These are phyloP conservation scores for Cyclotella kingstonii DNA, from an alignment of 108 stramenopile species.

Conservation along the genomic window DNA sequence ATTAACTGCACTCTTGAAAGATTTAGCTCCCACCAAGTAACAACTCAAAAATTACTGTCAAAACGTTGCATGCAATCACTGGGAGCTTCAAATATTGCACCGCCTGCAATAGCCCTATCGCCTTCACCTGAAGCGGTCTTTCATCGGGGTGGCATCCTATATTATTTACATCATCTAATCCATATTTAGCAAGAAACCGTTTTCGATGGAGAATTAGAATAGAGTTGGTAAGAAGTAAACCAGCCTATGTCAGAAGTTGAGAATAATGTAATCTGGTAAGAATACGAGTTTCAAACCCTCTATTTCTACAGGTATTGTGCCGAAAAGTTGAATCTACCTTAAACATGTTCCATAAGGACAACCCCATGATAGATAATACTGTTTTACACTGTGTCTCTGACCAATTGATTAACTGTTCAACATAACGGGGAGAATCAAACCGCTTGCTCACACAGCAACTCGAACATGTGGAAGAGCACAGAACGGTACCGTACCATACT, in stretches of 20 bases:
- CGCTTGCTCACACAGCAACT: background rate
- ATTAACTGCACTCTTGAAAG: background rate
- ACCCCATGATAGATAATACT: conserved; percentile 52
- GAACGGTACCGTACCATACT: too few relatives aligned
- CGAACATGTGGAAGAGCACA: too few relatives aligned
- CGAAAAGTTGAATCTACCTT: conserved; percentile 55
- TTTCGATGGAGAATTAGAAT: conserved; percentile 72
- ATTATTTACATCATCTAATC: conserved; percentile 69
- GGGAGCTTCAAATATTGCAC: conserved; percentile 84
- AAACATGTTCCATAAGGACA: conserved; percentile 88
- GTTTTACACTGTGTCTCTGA: background rate
- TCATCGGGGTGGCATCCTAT: conserved; percentile 42
- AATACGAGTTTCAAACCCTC: background rate
- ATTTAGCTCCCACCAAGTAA: conserved; percentile 64
- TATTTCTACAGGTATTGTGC: background rate
- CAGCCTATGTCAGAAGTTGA: conserved; percentile 56
- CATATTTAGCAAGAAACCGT: conserved; percentile 80
- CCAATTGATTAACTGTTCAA: background rate
- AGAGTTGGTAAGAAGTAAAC: conserved; percentile 74
- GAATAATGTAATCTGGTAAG: background rate
- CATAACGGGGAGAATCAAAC: background rate
- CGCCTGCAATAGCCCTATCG: conserved; percentile 72
- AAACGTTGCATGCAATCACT: conserved; percentile 69
- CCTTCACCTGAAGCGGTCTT: conserved; percentile 64
- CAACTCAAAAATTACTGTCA: conserved; percentile 83